These are phyloP conservation scores for Paxillus ammoniavirescens DNA, from an alignment of 768 basidiomycete genomes.

Conservation along the genomic window DNA sequence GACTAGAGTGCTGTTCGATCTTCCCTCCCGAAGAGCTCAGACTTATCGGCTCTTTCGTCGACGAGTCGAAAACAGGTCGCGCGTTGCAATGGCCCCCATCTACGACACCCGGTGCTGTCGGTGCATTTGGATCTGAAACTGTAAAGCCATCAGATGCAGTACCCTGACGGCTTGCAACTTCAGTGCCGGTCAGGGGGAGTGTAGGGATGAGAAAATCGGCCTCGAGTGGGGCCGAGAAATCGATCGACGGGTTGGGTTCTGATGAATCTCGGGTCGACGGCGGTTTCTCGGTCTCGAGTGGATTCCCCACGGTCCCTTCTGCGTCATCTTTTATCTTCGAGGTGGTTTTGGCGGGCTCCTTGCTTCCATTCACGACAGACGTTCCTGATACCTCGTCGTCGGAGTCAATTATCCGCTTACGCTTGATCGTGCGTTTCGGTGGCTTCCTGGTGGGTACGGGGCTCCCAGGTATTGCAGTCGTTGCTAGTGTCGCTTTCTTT, in stretches of 20 bases:
- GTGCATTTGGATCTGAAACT: not conserved
- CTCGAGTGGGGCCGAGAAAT: conserved; percentile 9
- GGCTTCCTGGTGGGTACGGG: not conserved
- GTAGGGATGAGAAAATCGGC: not conserved
- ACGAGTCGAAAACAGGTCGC: not conserved
- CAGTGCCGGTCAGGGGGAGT: not conserved
- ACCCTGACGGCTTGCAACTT: not conserved
- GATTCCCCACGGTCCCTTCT: not conserved
- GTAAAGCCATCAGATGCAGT: not conserved
- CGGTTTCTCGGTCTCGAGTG: not conserved
- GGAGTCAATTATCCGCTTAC: conserved; percentile 16
- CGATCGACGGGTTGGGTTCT: conserved; percentile 11
- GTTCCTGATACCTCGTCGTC: conserved; percentile 14
- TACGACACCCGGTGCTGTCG: not conserved
- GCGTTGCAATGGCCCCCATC: not conserved
- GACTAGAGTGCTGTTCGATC: not conserved
- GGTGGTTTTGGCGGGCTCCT: not conserved
- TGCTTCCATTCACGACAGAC: not conserved
- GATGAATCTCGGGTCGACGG: conserved; percentile 5
- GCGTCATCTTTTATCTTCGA: not conserved
- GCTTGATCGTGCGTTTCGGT: not conserved
- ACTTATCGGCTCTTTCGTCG: not conserved
- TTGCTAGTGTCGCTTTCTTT: not conserved
- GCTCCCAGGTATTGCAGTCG: not conserved
- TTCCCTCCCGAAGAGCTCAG: not conserved